Evolutionary conservation across 2,329 filamentous ascomycete genomes (phyloP), one percentile per base, ranked within the genome.

Genomic region (Atkinsonella texensis): DNA sequence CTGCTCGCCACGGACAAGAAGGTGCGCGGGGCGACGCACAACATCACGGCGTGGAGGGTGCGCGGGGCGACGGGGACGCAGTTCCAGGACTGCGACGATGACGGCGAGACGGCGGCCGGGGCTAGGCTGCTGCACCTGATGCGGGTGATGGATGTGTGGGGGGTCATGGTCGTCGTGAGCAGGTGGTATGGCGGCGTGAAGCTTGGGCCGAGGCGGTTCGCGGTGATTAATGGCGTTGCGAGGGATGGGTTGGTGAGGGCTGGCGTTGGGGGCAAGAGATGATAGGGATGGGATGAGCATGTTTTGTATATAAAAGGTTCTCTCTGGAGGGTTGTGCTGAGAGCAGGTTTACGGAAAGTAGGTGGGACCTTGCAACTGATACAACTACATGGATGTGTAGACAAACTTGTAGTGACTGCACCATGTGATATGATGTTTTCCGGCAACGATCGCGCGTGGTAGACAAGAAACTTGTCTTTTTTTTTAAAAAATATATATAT

Each of bases 131-230:
- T 97, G 54, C 89, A 95, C 70, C 72, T 98, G 32, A 85, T 98
- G 83, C 89, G 96, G 71, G 70, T 95, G 55, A 96, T 96, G 87
- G 87, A 90, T 62, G 75, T 94, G 11, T 96, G 90, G 89, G 81
- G 94, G 66, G 84, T 85, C 15, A 84, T 97, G 72, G 89, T 98
- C 0, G 85, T 98, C 3, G 91, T 98, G 31, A 89, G 87, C 40
- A 74, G 93, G 56, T 98, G 93, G 93, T 98, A 95, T 67, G 93
- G 93, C 4, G 93, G 93, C 1, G 79, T 95, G 53, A 85, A 89
- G 60, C 70, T 98, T 45, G 93, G 93, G 0, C 90, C 91, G 48
- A 85, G 90, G 65, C 75, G 93, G 57, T 98, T 98, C 65, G 81
- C 89, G 12, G 74, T 95, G 51, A 97, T 98, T 64, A 96, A 96